Percentiles rank a stretch among this genome's conserved stretches.
Evolutionary conservation across 805 yeast genomes (phyloP).

Genomic region (Zygotorulaspora chibaensis): DNA sequence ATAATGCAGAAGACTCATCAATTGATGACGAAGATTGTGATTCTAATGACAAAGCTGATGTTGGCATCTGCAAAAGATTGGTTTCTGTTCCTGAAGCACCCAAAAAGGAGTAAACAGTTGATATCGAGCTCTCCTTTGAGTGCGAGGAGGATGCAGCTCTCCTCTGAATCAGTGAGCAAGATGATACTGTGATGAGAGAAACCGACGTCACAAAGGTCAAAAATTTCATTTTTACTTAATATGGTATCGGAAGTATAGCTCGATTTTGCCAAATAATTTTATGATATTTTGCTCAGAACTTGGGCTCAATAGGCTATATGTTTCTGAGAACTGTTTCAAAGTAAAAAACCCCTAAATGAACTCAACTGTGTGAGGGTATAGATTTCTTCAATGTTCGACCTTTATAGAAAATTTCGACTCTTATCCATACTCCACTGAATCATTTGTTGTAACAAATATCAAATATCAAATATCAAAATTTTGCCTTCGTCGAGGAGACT

Average conservation of each 20-base stretch:
- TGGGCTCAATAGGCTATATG: too few relatives aligned
- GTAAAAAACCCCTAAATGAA: too few relatives aligned
- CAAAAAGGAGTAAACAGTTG: conserved; percentile 12
- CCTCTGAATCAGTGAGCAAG: not conserved
- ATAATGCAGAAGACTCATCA: conserved; percentile 13
- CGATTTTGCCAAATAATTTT: not conserved
- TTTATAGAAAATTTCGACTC: not conserved
- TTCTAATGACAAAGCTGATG: conserved; percentile 1
- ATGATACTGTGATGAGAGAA: not conserved
- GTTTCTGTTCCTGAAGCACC: conserved; percentile 13
- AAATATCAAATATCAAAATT: not conserved
- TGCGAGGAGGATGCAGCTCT: not conserved
- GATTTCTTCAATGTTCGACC: not conserved
- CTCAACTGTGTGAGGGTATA: too few relatives aligned
- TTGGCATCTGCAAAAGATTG: conserved; percentile 11
- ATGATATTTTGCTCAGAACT: too few relatives aligned
- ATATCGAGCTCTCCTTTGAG: not conserved
- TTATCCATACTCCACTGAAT: not conserved
- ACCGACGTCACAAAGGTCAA: not conserved
- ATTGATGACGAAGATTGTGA: conserved; percentile 6
- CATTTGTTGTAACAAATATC: not conserved
- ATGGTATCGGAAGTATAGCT: not conserved
- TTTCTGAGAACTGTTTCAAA: too few relatives aligned
- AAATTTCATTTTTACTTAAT: not conserved
- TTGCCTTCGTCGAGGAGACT: not conserved